Percentiles rank a stretch among this genome's conserved stretches.
Evolutionary conservation across 2,329 filamentous ascomycete genomes (phyloP).

Genomic region (Calonectria hongkongensis): DNA sequence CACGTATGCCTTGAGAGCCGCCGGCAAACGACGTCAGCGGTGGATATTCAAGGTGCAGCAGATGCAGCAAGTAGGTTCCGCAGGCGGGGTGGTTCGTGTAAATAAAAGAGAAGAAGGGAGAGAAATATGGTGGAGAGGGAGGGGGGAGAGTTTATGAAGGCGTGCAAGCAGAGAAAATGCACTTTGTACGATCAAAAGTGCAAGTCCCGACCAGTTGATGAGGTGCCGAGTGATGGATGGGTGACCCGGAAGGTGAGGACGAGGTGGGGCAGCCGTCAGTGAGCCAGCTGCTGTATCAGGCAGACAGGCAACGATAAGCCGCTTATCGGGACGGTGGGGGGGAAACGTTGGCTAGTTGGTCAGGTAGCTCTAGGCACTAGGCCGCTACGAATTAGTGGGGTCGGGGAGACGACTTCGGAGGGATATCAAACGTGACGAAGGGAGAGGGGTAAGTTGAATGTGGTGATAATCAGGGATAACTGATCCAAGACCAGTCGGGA

Average conservation of each 20-base stretch:
- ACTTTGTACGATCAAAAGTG: constrained; percentile 33
- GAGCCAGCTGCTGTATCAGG: constrained; percentile 56
- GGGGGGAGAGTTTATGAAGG: constrained; percentile 12
- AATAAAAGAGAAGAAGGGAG: background rate
- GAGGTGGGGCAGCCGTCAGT: constrained; percentile 55
- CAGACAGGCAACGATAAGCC: constrained; percentile 59
- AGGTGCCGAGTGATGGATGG: constrained; percentile 46
- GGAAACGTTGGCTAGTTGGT: constrained; percentile 26
- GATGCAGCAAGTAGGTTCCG: constrained; percentile 24
- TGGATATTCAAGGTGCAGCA: constrained; percentile 27
- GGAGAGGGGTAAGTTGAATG: constrained; percentile 23
- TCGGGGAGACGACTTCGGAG: constrained; percentile 22
- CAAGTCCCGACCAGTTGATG: constrained; percentile 36
- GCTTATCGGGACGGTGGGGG: constrained; percentile 53
- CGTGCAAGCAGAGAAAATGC: constrained; percentile 34
- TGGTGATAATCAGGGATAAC: background rate
- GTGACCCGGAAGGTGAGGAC: constrained; percentile 53
- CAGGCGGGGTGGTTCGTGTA: background rate
- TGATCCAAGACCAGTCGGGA: background rate
- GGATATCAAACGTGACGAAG: constrained; percentile 15
- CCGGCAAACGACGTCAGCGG: constrained; percentile 46
- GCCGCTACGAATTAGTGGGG: constrained; percentile 34
- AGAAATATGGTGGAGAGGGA: background rate
- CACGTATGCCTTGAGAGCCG: constrained; percentile 42
- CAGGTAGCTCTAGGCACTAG: constrained; percentile 32